These are phyloP conservation scores for Penicillium bialowiezense DNA, from an alignment of 495 filamentous ascomycete species.

Conservation along the genomic window DNA sequence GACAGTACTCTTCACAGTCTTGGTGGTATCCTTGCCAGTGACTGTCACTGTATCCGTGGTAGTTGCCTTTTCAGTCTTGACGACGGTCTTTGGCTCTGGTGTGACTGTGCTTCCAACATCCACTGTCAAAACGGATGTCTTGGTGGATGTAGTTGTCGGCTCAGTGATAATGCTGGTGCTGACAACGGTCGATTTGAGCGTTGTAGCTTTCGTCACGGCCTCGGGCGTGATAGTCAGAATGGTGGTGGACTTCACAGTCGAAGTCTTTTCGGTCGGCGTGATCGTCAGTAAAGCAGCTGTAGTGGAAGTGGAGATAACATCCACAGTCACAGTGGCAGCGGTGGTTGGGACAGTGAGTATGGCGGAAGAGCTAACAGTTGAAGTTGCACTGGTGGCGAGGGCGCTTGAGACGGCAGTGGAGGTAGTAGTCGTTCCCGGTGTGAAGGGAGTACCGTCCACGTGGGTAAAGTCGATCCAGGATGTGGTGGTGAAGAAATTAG, in stretches of 20 bases:
- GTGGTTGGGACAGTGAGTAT: neutral
- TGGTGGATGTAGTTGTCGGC: constrained; percentile 1
- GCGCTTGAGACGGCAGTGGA: neutral
- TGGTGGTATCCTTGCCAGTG: constrained; percentile 5
- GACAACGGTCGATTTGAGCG: constrained; percentile 1
- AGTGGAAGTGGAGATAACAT: neutral
- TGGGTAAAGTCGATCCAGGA: constrained; percentile 14
- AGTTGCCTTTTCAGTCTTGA: neutral
- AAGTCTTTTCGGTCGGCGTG: constrained; percentile 8
- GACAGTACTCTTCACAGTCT: constrained; percentile 2
- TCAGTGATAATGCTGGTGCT: neutral
- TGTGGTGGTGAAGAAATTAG: constrained; percentile 5
- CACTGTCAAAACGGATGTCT: neutral
- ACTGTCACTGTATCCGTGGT: neutral
- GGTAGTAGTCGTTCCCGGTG: neutral
- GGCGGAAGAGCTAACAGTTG: neutral
- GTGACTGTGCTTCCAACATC: constrained; percentile 4
- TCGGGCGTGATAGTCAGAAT: neutral
- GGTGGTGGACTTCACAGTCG: constrained; percentile 6
- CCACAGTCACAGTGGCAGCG: neutral
- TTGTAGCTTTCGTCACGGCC: constrained; percentile 1
- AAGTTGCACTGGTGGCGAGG: too few species aligned
- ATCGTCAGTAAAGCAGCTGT: neutral
- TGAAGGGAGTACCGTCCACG: constrained; percentile 5
- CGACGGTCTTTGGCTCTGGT: neutral